Base-by-base conservation (phyloP, 495 filamentous ascomycete species). In the Penicillium psychrofluorescens region DNA sequence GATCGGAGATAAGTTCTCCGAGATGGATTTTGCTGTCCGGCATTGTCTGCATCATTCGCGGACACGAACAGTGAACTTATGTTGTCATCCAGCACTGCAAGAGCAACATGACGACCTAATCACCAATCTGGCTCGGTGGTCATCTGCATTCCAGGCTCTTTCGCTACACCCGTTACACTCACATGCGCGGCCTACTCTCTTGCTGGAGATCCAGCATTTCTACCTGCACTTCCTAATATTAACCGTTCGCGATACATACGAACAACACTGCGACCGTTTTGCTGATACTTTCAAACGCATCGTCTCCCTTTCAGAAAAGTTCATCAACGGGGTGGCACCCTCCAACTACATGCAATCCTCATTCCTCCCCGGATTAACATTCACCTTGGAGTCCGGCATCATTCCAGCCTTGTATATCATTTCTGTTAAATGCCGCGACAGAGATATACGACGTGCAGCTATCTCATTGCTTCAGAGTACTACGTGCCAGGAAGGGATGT, bases 171-270 rank as follows among this genome's bases (percentile, higher is more conserved):
- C 27, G 39, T 29, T 29, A 41, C 3, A 39, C 27, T 41, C 39
- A 31, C 32, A 28, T 13, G 15, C 27, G 8, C 27, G n/a, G 30
- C 27, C 27, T 27, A 41, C 39, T 14, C 14, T 13, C 8, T 29
- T 41, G 14, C 39, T 41, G 4, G 39, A 41, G 30, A 41, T 29
- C 27, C 39, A 41, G 27, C 39, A 41, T 8, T 41, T 41, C 27
- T 41, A 41, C 30, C 14, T 41, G 4, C 13, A 29, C 27, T 41
- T 41, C 39, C 27, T 41, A 10, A 10, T 29, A 11, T 31, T 11
- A 12, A 41, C 39, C n/a, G 12, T 13, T 29, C 27, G n/a, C 12
- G 39, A 41, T 11, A 41, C 14, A 9, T 9, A 11, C 8, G 39
- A 41, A 7, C 8, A 28, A 11, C 7, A 2, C 1, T 41, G 39